These are phyloP conservation scores for Tolypocladium endophyticum DNA, from an alignment of 2,329 filamentous ascomycete species.

Conservation along the genomic window DNA sequence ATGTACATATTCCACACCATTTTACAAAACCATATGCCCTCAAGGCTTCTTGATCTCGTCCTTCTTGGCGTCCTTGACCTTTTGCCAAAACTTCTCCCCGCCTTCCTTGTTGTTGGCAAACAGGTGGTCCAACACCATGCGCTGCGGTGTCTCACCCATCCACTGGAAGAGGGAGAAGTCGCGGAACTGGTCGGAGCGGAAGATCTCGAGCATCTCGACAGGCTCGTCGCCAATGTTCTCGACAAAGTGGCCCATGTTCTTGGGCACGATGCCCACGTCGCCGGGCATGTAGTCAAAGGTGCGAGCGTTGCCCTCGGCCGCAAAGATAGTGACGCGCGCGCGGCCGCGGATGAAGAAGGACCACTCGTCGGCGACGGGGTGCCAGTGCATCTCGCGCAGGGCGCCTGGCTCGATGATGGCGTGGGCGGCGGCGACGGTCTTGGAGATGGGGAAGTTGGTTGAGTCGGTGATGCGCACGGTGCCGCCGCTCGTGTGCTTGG, in stretches of 20 bases:
- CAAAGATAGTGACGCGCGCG: conserved; percentile 66
- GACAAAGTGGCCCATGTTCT: conserved; percentile 72
- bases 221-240: conserved; percentile 73
- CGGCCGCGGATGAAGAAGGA: conserved; percentile 66
- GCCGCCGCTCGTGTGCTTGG: conserved; percentile 56
- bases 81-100: conserved; percentile 50
- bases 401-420: conserved; percentile 61
- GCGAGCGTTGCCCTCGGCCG: conserved; percentile 54
- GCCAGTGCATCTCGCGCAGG: conserved; percentile 75
- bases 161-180: conserved; percentile 68
- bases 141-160: conserved; percentile 61
- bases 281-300: conserved; percentile 70
- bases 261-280: conserved; percentile 67
- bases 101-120: conserved; percentile 52
- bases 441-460: conserved; percentile 64
- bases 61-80: conserved; percentile 52
- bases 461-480: conserved; percentile 66
- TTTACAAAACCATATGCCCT: neutral
- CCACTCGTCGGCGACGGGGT: conserved; percentile 71
- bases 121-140: conserved; percentile 55
- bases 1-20: neutral
- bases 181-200: conserved; percentile 59
- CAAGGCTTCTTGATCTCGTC: conserved; percentile 28
- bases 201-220: conserved; percentile 66
- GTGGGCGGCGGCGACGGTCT: conserved; percentile 62